phyloP scores from a whole-genome alignment of 495 filamentous ascomycete species.

The Neurospora sp. region DNA sequence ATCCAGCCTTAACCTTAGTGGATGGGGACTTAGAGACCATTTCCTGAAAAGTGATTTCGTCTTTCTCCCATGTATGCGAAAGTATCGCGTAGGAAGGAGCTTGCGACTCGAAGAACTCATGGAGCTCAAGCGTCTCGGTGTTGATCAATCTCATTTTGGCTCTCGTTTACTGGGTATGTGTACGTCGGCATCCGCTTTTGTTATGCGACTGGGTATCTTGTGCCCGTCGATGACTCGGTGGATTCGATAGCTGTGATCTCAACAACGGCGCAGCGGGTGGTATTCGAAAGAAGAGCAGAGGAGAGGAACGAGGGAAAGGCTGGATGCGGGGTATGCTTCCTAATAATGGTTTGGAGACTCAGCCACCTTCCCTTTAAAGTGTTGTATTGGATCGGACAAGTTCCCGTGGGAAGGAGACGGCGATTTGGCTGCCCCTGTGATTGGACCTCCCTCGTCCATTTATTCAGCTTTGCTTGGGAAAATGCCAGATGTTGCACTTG shows the following conservation, averaged over 20 bases:
- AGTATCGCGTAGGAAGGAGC: not conserved
- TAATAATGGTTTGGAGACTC: not conserved
- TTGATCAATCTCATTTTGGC: conserved; percentile 2
- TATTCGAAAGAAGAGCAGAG: not conserved
- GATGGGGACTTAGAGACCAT: not conserved
- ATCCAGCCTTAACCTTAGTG: not conserved
- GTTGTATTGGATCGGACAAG: not conserved
- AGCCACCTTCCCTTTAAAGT: not conserved
- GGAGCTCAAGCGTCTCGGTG: not conserved
- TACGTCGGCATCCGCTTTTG: not conserved
- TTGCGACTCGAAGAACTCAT: not conserved
- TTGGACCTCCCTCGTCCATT: too few relatives aligned
- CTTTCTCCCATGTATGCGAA: conserved; percentile 7
- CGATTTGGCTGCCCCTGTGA: too few relatives aligned
- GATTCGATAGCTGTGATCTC: rapidly evolving
- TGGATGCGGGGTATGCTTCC: not conserved
- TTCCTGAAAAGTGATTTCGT: conserved; percentile 5
- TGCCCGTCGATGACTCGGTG: not conserved
- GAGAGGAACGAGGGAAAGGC: not conserved
- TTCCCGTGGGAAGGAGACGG: too few relatives aligned
- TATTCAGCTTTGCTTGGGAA: too few relatives aligned
- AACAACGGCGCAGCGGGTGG: not conserved
- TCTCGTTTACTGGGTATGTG: not conserved
- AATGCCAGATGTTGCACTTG: too few relatives aligned
- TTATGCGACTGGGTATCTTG: not conserved